Base-by-base conservation (phyloP, 371 early-diverging fungal genomes). In the Mucor lusitanicus region DNA sequence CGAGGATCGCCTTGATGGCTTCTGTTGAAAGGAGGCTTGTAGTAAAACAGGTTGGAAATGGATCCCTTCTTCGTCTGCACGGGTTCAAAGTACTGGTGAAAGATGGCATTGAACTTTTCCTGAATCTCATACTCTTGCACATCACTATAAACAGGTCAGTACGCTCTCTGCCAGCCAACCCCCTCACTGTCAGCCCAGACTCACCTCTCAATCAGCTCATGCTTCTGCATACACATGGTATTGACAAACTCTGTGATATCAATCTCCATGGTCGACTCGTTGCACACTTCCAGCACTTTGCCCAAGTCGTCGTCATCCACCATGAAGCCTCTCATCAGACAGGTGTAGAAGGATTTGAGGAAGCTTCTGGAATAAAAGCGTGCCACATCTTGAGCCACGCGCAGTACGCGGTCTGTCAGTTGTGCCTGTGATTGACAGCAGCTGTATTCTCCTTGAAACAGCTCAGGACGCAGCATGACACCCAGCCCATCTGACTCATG, bases 231-330 rank as follows among this genome's bases (percentile, higher is more conserved):
- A 11, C 85, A 76, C 69, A 84, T 76, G 0, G 86, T 85, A 65
- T 92, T 91, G 6, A 93, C 68, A 72, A 88, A 92, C 1, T 80
- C 85, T 1, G 94, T 92, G 15, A 92, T 84, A 74, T 92, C 89
- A 42, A 93, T 85, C 32, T 90, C 87, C 68, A 92, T 84, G 6
- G 73, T 65, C 0, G 86, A 82, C 55, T 90, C 86, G 30, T 83
- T 77, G 59, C 92, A 91, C 3, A 86, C 75, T 15, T 81, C 80
- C 30, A 88, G 60, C 0, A 87, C 87, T 58, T 82, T 86, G 17
- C 71, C 77, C 27, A 93, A 67, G 67, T 92, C 92, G 0, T 75
- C 69, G 13, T 77, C 70, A 42, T 77, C 79, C 23, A 91, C 81
- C 11, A 77, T 59, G 42, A 84, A 82, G 1, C 87, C 89, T 61